Percentiles rank a stretch among this genome's conserved stretches.
These are phyloP conservation scores for Favolaschia claudopus DNA, from an alignment of 768 basidiomycete species.

Conservation along the genomic window DNA sequence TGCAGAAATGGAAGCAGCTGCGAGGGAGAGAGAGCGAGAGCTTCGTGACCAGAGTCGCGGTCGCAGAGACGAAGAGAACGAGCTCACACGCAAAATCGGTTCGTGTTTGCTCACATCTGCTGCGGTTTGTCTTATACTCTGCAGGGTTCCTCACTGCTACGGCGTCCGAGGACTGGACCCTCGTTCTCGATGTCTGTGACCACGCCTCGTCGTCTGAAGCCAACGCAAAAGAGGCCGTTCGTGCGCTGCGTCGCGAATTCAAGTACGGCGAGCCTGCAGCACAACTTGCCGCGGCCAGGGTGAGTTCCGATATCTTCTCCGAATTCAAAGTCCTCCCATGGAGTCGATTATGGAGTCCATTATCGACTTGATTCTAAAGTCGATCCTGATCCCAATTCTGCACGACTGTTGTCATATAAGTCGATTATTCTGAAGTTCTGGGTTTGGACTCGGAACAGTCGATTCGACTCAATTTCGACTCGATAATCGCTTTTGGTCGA, in stretches of 20 bases:
- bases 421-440: no score
- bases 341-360: no score
- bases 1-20: slow-evolving; percentile 4
- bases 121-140: slow-evolving; percentile 1
- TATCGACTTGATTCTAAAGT: no score
- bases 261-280: slow-evolving; percentile 80
- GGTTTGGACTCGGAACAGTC: no score
- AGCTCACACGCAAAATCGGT: slow-evolving; percentile 79
- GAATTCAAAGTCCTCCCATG: no score
- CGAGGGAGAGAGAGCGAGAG: slow-evolving; percentile 26
- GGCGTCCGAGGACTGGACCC: slow-evolving; percentile 79
- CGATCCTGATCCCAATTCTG: no score
- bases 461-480: no score
- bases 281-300: slow-evolving; percentile 78
- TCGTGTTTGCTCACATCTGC: slow-evolving; percentile 18
- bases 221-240: slow-evolving; percentile 83
- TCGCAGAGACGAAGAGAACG: slow-evolving; percentile 54
- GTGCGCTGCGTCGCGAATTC: slow-evolving; percentile 83
- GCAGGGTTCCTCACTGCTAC: slow-evolving; percentile 78
- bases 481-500: no score
- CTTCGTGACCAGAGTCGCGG: slow-evolving; percentile 41
- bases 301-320: no score
- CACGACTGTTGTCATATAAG: no score
- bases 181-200: slow-evolving; percentile 87
- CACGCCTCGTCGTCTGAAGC: slow-evolving; percentile 73